Base-by-base conservation (phyloP, 805 yeast genomes). In the Candida lessepsii region DNA sequence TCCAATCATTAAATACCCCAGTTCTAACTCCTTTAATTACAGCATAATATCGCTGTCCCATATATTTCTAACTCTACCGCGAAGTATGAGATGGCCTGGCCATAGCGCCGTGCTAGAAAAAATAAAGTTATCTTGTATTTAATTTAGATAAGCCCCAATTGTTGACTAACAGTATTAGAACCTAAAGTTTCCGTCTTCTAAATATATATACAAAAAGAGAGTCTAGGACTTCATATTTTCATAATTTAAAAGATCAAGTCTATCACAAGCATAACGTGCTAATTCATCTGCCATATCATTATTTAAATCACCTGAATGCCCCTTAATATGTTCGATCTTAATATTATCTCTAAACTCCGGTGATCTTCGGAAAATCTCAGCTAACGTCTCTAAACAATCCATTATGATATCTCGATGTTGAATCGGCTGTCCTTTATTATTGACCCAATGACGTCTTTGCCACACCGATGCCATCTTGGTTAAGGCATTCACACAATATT, bases 271-370 rank as follows among this genome's bases (percentile, higher is more conserved):
- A 13, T 49, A 38, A 39, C 73, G 81, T 2, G 96, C 96, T 35
- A 89, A 63, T 35, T 53, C 54, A 56, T 89, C 96, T 0, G 96
- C 96, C 53, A 56, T 67, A 45, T 80, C 88, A 54, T 89, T 90
- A 0, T 96, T 96, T 8, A 52, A 57, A 28, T 65, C 61, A 1
- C 86, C 90, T 14, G 69, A 60, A 57, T 90, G 96, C 0, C 91
- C 96, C 42, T 64, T 69, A 4, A 87, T 91, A 67, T 91, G 80
- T 4, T 56, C 58, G 18, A 88, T 53, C 9, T 6, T 16, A 8
- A 38, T 24, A n/a, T 31, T 24, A 16, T 30, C 31, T 3, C 61
- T 54, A 18, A 86, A 63, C 1, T 58, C 41, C 15, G 29, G 31
- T 3, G 2, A 2, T 5, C 16, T 24, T 13, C 0, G 44, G 29